Evolutionary conservation across 768 basidiomycete species (phyloP).

Genomic region (Zangia roseola): DNA sequence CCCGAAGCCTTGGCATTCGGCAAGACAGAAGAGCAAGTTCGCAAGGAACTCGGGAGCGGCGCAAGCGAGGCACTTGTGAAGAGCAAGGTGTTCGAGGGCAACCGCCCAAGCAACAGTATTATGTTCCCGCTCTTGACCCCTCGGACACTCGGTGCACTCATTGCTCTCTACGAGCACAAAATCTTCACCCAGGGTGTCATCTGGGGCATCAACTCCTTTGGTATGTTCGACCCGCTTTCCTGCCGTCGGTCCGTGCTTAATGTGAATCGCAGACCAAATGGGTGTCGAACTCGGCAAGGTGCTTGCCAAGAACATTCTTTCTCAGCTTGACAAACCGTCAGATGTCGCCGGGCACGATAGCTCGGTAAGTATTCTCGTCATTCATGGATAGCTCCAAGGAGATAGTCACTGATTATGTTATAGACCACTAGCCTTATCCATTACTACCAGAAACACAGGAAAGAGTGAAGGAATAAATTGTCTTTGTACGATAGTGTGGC

Average conservation of each 20-base stretch:
- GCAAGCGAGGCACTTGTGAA: constrained; percentile 86
- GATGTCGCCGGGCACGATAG: constrained; percentile 89
- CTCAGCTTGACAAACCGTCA: constrained; percentile 75
- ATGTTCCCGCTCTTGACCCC: constrained; percentile 94
- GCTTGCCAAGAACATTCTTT: constrained; percentile 92
- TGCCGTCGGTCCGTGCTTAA: background rate
- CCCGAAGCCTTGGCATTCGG: constrained; percentile 98
- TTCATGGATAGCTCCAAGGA: background rate
- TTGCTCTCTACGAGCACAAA: constrained; percentile 97
- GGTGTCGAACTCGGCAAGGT: constrained; percentile 98
- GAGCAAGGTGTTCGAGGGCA: constrained; percentile 98
- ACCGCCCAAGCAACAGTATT: constrained; percentile 94
- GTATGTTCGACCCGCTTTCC: constrained; percentile 39
- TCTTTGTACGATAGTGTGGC: constrained; percentile 21
- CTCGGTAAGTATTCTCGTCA: constrained; percentile 52
- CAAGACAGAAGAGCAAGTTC: constrained; percentile 89
- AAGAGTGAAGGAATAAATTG: constrained; percentile 48
- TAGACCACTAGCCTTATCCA: constrained; percentile 96
- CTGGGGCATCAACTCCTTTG: constrained; percentile 99
- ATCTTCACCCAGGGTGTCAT: constrained; percentile 97
- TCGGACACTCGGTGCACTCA: constrained; percentile 80
- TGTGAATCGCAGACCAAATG: constrained; percentile 78
- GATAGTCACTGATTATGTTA: constrained; percentile 6
- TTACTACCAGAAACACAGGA: constrained; percentile 90
- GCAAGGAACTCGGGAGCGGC: constrained; percentile 60